A percentile compares a stretch with the other conserved stretches of the same genome.
These are phyloP conservation scores for Myriosclerotinia scirpicola DNA, from an alignment of 2,329 filamentous ascomycete genomes.

Conservation along the genomic window DNA sequence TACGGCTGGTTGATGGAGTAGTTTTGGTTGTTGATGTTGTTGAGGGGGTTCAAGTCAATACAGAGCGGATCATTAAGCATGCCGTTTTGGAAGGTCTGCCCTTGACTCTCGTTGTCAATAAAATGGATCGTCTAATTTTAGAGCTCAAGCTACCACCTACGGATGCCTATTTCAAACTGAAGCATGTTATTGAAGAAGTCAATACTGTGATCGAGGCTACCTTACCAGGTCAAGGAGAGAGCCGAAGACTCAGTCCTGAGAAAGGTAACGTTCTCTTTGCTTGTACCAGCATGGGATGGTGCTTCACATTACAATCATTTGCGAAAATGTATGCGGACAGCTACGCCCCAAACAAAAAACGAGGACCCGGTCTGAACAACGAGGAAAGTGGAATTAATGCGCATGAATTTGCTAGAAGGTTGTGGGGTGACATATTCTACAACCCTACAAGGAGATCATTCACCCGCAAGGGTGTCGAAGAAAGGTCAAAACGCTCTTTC, in stretches of 20 bases:
- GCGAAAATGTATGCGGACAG: constrained; percentile 93
- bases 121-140: constrained; percentile 92
- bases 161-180: constrained; percentile 98
- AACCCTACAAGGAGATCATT: constrained; percentile 90
- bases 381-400: constrained; percentile 60
- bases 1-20: constrained; percentile 86
- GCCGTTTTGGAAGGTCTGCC: constrained; percentile 88
- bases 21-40: constrained; percentile 94
- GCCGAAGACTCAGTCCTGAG: constrained; percentile 83
- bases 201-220: constrained; percentile 93
- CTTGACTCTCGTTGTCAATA: constrained; percentile 89
- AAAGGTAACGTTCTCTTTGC: constrained; percentile 98
- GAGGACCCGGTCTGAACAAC: constrained; percentile 44
- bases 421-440: constrained; percentile 98
- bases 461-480: constrained; percentile 81
- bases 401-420: constrained; percentile 75
- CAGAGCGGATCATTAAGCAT: constrained; percentile 96
- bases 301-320: constrained; percentile 91
- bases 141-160: constrained; percentile 91
- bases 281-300: constrained; percentile 92
- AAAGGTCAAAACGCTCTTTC: constrained; percentile 79
- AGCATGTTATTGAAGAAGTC: constrained; percentile 97
- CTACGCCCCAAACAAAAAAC: constrained; percentile 51
- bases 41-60: constrained; percentile 98
- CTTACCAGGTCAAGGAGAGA: constrained; percentile 76